Evolutionary conservation across 768 basidiomycete species (phyloP).

Genomic region (Kwoniella dendrophila): DNA sequence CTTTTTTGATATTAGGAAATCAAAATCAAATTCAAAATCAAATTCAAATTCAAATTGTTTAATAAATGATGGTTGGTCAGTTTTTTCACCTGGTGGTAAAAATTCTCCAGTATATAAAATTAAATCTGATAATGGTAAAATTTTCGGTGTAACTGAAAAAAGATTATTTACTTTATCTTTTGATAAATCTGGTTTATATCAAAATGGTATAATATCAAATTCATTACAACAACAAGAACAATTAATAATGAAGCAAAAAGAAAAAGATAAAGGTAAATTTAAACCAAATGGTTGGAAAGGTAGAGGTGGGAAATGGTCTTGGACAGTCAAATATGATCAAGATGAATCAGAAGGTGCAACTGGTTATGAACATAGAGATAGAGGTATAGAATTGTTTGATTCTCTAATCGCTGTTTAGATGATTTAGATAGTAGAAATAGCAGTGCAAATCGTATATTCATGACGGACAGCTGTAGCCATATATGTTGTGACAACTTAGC

Average conservation of each 20-base stretch:
- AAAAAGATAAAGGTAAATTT: conserved; percentile 20
- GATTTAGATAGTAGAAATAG: neutral
- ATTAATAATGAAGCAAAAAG: neutral
- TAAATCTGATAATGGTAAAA: conserved; percentile 35
- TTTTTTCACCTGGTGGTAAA: conserved; percentile 48
- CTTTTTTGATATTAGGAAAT: conserved; percentile 38
- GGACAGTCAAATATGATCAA: conserved; percentile 38
- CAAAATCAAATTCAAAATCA: conserved; percentile 23
- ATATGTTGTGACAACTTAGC: too few species aligned
- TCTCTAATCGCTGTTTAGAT: conserved; percentile 7
- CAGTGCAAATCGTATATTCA: neutral
- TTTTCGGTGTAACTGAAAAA: conserved; percentile 45
- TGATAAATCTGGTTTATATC: conserved; percentile 28
- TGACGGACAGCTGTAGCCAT: neutral
- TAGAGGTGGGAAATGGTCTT: conserved; percentile 44
- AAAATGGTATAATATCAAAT: conserved; percentile 24
- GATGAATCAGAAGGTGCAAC: conserved; percentile 10
- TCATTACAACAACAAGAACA: conserved; percentile 12
- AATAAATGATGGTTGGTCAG: conserved; percentile 32
- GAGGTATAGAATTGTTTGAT: conserved; percentile 35
- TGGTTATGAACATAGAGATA: conserved; percentile 38
- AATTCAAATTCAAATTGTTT: neutral
- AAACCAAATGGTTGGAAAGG: conserved; percentile 35
- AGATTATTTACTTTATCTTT: conserved; percentile 43
- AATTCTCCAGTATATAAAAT: conserved; percentile 47